Evolutionary conservation across 139 green algal species (phyloP).

Genomic region (Closterium sp.): DNA sequence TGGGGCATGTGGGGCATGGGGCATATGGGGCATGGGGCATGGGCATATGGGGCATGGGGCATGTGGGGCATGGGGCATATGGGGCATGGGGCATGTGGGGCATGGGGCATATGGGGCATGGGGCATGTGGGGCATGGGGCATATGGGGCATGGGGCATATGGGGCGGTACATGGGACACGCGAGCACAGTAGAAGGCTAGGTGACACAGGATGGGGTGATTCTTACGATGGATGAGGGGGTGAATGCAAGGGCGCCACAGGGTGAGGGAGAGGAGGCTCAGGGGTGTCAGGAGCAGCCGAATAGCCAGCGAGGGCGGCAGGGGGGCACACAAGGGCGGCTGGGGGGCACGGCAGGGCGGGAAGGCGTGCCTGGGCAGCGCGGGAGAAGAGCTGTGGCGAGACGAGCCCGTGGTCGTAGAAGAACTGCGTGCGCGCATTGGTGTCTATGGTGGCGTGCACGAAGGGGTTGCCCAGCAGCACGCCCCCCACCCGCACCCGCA

Average conservation of each 20-base stretch:
- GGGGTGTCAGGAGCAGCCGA: too few species aligned
- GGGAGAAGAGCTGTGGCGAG: constrained; percentile 58
- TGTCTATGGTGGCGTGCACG: constrained; percentile 76
- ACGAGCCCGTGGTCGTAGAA: background rate
- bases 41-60: too few species aligned
- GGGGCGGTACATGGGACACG: too few species aligned
- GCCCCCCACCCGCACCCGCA: constrained; percentile 30
- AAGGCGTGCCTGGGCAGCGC: constrained; percentile 72
- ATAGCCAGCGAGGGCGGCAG: background rate
- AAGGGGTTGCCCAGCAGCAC: constrained; percentile 71
- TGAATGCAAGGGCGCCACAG: background rate
- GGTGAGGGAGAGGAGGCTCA: background rate
- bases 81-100: too few species aligned
- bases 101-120: too few species aligned
- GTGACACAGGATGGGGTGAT: too few species aligned
- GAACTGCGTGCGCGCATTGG: constrained; percentile 56
- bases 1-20: too few species aligned
- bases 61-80: too few species aligned
- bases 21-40: too few species aligned
- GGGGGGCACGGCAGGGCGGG: constrained; percentile 42
- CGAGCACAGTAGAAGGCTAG: too few species aligned
- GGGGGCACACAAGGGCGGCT: background rate
- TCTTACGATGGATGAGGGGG: background rate
- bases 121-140: too few species aligned
- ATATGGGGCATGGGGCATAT: too few species aligned